Evolutionary conservation across 345 rosid species (phyloP).

Genomic region (Mangifera indica): DNA sequence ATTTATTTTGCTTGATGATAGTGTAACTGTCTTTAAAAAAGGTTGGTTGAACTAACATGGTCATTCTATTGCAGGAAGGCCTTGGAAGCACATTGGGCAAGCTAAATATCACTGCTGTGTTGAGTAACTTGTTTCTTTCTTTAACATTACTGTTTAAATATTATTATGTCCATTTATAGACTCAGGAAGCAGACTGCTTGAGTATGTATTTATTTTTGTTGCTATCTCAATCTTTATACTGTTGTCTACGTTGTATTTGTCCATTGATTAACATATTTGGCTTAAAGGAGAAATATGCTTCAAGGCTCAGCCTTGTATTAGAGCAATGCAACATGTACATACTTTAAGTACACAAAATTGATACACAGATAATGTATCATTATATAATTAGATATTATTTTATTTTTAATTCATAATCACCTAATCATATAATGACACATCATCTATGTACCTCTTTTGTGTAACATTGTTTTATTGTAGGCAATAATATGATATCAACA

Average conservation of each 20-base stretch:
- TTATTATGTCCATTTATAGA: background rate
- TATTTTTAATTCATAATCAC: too few relatives aligned
- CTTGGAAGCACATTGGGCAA: constrained; percentile 41
- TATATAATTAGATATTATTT: too few relatives aligned
- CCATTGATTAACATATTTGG: background rate
- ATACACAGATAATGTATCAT: too few relatives aligned
- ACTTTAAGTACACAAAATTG: too few relatives aligned
- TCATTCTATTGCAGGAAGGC: constrained; percentile 42
- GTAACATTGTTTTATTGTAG: too few relatives aligned
- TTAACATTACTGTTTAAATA: background rate
- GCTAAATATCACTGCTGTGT: constrained; percentile 60
- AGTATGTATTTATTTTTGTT: background rate
- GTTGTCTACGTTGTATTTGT: background rate
- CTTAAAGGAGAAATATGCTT: background rate
- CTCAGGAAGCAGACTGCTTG: background rate
- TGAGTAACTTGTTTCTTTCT: constrained; percentile 26
- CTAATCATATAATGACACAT: too few relatives aligned
- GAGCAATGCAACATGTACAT: too few relatives aligned
- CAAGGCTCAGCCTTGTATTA: background rate
- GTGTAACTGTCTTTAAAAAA: background rate
- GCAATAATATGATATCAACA: background rate
- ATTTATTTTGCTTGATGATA: background rate
- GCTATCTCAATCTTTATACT: background rate
- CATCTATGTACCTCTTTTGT: too few relatives aligned
- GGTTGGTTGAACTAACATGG: constrained; percentile 17